A percentile compares a stretch with the other conserved stretches of the same genome.
phyloP scores from a whole-genome alignment of 2,329 filamentous ascomycete genomes.

The Fusarium sp. region DNA sequence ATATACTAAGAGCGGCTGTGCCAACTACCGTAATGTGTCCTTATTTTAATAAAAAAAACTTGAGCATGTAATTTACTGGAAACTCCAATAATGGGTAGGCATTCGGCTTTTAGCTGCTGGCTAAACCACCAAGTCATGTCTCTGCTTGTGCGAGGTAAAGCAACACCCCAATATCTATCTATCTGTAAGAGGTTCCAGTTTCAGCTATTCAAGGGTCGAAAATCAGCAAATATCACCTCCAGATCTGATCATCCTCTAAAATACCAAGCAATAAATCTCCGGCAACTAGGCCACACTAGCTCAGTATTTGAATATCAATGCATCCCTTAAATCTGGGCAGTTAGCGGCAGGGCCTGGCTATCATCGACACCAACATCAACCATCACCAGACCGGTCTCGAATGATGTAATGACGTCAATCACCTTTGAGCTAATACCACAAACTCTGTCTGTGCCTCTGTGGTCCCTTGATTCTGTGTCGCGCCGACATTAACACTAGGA shows the following conservation, averaged over 20 bases:
- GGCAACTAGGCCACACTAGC: not conserved
- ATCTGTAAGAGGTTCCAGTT: slow-evolving; percentile 2
- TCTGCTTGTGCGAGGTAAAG: not conserved
- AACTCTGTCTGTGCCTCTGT: slow-evolving; percentile 14
- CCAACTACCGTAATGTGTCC: not conserved
- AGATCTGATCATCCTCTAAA: not conserved
- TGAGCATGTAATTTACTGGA: not conserved
- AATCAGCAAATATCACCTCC: not conserved
- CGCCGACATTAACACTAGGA: slow-evolving; percentile 23
- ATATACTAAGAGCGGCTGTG: not conserved
- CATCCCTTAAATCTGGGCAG: not conserved
- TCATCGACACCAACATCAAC: slow-evolving; percentile 19
- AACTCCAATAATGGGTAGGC: not conserved
- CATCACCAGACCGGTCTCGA: slow-evolving; percentile 33
- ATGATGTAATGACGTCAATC: slow-evolving; percentile 39
- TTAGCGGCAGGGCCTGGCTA: not conserved
- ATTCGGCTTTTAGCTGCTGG: too few species aligned
- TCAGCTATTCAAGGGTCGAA: slow-evolving; percentile 38
- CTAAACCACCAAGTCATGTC: not conserved
- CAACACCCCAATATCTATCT: not conserved
- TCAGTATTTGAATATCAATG: not conserved
- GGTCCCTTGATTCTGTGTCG: slow-evolving; percentile 35
- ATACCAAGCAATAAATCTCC: not conserved
- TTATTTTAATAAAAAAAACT: not conserved
- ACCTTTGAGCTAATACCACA: slow-evolving; percentile 1